Conservation (phyloP, 1,139 yeast genomes). For the Yamadazyma triangularis region DNA sequence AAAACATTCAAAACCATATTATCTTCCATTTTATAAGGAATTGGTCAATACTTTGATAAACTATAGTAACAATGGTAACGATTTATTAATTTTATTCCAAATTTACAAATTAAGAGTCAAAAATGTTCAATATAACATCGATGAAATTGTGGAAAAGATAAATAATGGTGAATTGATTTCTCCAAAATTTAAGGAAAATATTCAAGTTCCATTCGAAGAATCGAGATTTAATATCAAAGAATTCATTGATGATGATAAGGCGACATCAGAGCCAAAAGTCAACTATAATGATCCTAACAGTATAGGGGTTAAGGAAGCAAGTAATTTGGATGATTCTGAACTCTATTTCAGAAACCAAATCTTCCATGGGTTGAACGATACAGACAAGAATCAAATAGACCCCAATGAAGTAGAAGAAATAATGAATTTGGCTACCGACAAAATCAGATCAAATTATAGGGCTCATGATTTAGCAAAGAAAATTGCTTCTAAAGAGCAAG, state of each 20-base stretch:
- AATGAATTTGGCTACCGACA: conserved; percentile 14
- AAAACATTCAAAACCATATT: conserved; percentile 3
- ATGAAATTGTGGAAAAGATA: not conserved
- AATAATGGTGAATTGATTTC: not conserved
- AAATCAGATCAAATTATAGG: conserved; percentile 12
- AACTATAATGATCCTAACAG: conserved; percentile 19
- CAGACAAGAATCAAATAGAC: conserved; percentile 4
- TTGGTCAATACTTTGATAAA: conserved; percentile 3
- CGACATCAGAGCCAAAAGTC: conserved; percentile 5
- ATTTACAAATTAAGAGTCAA: not conserved
- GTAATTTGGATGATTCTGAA: conserved; percentile 12
- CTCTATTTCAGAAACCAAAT: conserved; percentile 14
- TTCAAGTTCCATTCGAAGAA: conserved; percentile 10
- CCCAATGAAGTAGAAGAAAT: conserved; percentile 13
- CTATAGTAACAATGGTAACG: not conserved
- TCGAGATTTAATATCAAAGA: conserved; percentile 21
- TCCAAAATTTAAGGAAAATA: conserved; percentile 3
- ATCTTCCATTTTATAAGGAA: conserved; percentile 5
- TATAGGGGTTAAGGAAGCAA: conserved; percentile 9
- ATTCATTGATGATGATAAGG: conserved; percentile 8
- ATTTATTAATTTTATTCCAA: not conserved
- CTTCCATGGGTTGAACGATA: conserved; percentile 7
- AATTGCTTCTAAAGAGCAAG: not conserved
- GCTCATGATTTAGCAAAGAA: not conserved
- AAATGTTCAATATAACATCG: not conserved